phyloP scores from a whole-genome alignment of 345 rosid species.

The Erodium maritimum region DNA sequence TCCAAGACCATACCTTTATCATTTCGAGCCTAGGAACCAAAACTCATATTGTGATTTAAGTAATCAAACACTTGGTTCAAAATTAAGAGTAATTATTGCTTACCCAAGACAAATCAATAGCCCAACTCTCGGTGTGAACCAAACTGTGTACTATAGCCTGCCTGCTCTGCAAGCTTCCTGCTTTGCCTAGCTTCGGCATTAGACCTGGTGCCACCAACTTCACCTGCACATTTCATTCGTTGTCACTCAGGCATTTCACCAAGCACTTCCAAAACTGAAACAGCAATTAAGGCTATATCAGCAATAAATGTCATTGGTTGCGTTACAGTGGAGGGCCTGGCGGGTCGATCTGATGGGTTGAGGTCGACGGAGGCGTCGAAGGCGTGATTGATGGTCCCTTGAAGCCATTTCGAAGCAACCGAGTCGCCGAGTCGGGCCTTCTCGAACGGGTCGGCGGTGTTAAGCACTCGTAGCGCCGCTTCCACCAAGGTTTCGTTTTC shows the following conservation, averaged over 20 bases:
- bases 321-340: constrained; percentile 54
- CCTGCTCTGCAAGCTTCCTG: constrained; percentile 85
- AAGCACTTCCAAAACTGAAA: background rate
- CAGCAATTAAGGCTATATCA: background rate
- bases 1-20: too few relatives aligned
- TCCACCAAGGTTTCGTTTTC: constrained; percentile 53
- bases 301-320: background rate
- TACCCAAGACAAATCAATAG: constrained; percentile 89
- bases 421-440: constrained; percentile 70
- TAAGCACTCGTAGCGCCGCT: constrained; percentile 57
- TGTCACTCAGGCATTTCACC: constrained; percentile 24
- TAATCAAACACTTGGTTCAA: background rate
- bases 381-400: constrained; percentile 45
- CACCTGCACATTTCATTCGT: constrained; percentile 28
- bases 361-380: constrained; percentile 42
- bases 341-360: constrained; percentile 62
- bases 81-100: background rate
- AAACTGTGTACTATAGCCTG: constrained; percentile 91
- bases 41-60: too few relatives aligned
- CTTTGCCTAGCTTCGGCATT: constrained; percentile 93
- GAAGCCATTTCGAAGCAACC: constrained; percentile 64
- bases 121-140: constrained; percentile 88
- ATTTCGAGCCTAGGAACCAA: too few relatives aligned
- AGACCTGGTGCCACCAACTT: constrained; percentile 73
- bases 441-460: constrained; percentile 68